These are phyloP conservation scores for Aspergillus aculeatinus DNA, from an alignment of 2,329 filamentous ascomycete genomes.

Conservation along the genomic window DNA sequence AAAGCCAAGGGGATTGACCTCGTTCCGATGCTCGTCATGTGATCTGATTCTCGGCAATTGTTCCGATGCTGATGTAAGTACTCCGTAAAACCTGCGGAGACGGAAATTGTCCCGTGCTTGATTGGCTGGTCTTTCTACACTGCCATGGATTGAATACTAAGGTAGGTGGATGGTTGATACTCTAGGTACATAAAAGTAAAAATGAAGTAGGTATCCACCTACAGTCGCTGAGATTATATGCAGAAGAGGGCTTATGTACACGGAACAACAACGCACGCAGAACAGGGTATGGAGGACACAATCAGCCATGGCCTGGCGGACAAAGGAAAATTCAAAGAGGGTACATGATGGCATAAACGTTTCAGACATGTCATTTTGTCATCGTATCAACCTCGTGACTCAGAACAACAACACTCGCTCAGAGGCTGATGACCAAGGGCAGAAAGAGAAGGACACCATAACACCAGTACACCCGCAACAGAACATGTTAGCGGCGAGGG, in stretches of 20 bases:
- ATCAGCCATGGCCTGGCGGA: constrained; percentile 14
- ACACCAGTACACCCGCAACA: constrained; percentile 21
- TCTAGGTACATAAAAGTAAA: neutral
- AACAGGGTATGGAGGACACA: constrained; percentile 21
- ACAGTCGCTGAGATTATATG: constrained; percentile 25
- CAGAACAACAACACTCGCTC: constrained; percentile 25
- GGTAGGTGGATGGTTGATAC: neutral
- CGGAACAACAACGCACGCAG: constrained; percentile 21
- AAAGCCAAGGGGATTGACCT: constrained; percentile 16
- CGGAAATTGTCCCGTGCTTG: neutral
- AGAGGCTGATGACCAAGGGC: constrained; percentile 21
- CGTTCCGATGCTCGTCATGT: constrained; percentile 23
- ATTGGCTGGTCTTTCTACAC: neutral
- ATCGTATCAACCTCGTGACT: constrained; percentile 26
- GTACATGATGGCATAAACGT: constrained; percentile 34
- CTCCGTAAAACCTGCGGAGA: neutral
- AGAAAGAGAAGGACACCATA: constrained; percentile 17
- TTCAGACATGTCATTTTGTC: constrained; percentile 35
- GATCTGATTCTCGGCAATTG: constrained; percentile 18
- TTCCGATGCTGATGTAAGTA: neutral
- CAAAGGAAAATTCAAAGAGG: constrained; percentile 18
- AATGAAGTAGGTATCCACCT: constrained; percentile 7
- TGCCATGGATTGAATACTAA: neutral
- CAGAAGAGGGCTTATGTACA: constrained; percentile 36
- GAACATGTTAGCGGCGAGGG: constrained; percentile 3